Base-by-base conservation (phyloP, 1,139 yeast genomes). In the Scheffersomyces stambukii region DNA sequence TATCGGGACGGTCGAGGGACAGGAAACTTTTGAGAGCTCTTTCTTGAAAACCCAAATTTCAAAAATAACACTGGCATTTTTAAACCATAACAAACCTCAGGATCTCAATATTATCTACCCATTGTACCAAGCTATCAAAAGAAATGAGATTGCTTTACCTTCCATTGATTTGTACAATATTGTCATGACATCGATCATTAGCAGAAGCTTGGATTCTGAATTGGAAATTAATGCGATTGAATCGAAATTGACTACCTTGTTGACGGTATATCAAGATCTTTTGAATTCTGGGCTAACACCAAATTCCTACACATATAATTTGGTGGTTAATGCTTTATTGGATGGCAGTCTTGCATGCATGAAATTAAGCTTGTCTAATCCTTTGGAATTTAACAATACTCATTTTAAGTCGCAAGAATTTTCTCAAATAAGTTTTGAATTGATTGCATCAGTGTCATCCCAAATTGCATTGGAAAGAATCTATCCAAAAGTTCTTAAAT, bases 181-280 rank as follows among this genome's bases (percentile, higher is more conserved):
- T 4, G 62, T 67, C 4, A 50, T 67, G 32, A 33, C 39, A 16
- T 64, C 71, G n/a, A 50, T 67, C 2, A 36, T 50, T 1, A 23
- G 35, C 23, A 47, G 74, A 36, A 33, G 53, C 0, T 42, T 64
- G 24, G 64, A 64, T 26, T 25, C 29, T 4, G 53, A 49, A 8
- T 13, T 27, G 2, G 32, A 45, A 3, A 31, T 60, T 5, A 52
- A 46, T 17, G 52, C 57, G 12, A 52, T 60, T 10, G 74, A 67
- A 39, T 41, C 48, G 14, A 56, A 57, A 43, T 60, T 81, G 44
- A 80, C 84, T 3, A 74, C 68, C 31, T 50, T 81, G 36, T 57
- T 81, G 38, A 78, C 77, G 10, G 75, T 80, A 21, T 81, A 81
- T 48, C 83, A 81, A 31, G 88, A 80, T 45, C 55, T 80, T 43